Evolutionary conservation across 257 asterid species (phyloP), one percentile per base, ranked within the genome.

Genomic region (Prunella vulgaris): DNA sequence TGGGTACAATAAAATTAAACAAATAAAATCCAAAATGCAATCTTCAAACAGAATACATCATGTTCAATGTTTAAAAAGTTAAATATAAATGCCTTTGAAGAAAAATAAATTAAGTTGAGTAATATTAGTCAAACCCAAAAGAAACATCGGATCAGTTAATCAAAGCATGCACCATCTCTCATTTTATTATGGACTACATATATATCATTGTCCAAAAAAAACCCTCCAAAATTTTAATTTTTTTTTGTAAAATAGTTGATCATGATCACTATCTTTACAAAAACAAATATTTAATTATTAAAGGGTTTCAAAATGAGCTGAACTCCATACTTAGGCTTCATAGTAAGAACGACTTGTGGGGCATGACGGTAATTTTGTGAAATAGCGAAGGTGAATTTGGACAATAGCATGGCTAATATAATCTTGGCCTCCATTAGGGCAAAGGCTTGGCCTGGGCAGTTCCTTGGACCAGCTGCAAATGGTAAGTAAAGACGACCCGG

Each of bases 391-490:
- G 77, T 82, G 74, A 87, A 89, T 58, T 68, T 89, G 0, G 97
- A 86, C n/a, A 93, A 75, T 46, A 93, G 56, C 97, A 91, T 91
- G 30, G 97, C 96, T 57, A 93, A 18, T 60, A 93, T 89, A 14
- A 93, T 90, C 80, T 91, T 93, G 10, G 97, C 96, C 75, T 93
- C 99, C 97, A 91, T 93, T 1, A 90, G 79, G 9, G 97, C 99
- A 76, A 87, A 93, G 0, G 90, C 71, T 33, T 91, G 99, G 17
- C 97, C 97, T 1, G 87, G 79, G 38, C 99, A 93, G 38, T 93
- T 91, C 66, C 99, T 77, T 0, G 99, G 99, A 0, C 99, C 99
- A 0, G 97, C 87, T 0, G 99, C 97, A 6, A 93, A 93, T 0
- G 99, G 97, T 18, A 93, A 74, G 70, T 90, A 93, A 73, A 82